Percentiles rank a stretch among this genome's conserved stretches.
These are phyloP conservation scores for Halophytophthora batemanensis DNA, from an alignment of 352 stramenopile genomes.

Conservation along the genomic window DNA sequence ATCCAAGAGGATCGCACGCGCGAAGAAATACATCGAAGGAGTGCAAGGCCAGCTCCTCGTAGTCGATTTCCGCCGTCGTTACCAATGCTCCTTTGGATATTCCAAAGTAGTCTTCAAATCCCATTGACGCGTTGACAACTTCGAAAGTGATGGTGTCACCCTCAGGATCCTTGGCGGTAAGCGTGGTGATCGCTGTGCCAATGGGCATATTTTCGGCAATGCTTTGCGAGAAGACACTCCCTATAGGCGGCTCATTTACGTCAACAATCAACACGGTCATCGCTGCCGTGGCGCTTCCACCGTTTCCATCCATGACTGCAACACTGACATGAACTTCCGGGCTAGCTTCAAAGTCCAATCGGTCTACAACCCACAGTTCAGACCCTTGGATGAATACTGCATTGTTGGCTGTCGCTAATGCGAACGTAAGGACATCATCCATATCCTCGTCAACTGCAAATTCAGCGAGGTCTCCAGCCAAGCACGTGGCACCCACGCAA, in stretches of 20 bases:
- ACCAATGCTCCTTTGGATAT: constrained; percentile 13
- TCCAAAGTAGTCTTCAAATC: constrained; percentile 17
- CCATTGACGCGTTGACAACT: constrained; percentile 6
- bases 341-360: constrained; percentile 17
- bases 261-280: constrained; percentile 29
- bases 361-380: constrained; percentile 12
- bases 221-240: constrained; percentile 19
- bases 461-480: constrained; percentile 32
- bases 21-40: constrained; percentile 25
- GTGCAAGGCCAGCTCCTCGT: constrained; percentile 14
- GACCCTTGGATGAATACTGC: constrained; percentile 15
- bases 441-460: constrained; percentile 51
- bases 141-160: constrained; percentile 29
- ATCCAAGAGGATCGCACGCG: constrained; percentile 36
- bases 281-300: constrained; percentile 8
- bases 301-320: constrained; percentile 20
- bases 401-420: constrained; percentile 8
- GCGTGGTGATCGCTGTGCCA: constrained; percentile 15
- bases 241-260: constrained; percentile 29
- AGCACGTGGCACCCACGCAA: constrained; percentile 40
- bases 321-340: constrained; percentile 23
- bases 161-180: constrained; percentile 37
- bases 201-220: constrained; percentile 39
- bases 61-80: constrained; percentile 19
- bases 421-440: constrained; percentile 29